Base-by-base conservation (phyloP, 768 basidiomycete species). In the Leccinum variicolor region DNA sequence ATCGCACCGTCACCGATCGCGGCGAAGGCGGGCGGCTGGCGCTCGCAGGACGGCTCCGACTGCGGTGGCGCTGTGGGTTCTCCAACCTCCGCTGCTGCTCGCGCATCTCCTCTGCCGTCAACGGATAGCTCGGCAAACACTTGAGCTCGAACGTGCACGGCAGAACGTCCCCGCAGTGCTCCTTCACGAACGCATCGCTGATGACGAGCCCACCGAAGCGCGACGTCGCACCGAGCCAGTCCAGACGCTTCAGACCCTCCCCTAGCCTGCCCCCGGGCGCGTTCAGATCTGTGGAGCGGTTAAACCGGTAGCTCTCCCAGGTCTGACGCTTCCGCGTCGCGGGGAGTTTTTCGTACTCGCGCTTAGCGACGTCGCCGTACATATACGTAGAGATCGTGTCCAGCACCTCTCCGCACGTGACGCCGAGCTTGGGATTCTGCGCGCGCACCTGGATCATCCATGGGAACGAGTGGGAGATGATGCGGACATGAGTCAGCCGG, bases 231-330 rank as follows among this genome's bases (percentile, higher is more conserved):
- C 82, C 76, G 31, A 92, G 75, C 75, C 82, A 91, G 65, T 92
- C 90, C 53, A 88, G 73, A 53, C 85, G 74, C 61, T 83, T 81
- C 69, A 92, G 76, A 9, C 84, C 84, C 50, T 80, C 76, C 8
- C 82, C 83, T 4, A 92, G 77, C 43, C 73, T 71, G 0, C 89
- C 90, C 0, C 90, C 90, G 1, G 90, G 89, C 2, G 85, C 88
- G 50, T 82, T 83, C 25, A 73, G 73, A 29, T 78, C 78, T 9
- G 83, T 80, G 10, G 86, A 86, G 19, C 90, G 81, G 66, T 92
- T 92, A 66, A 81, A 76, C 34, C 77, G 72, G 68, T 89, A 92
- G 31, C 83, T 77, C 26, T 77, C 74, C 43, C 74, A 73, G 13
- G 89, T 75, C 10, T 73, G 68, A 1, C 74, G 74, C 58, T 81